Conservation (phyloP, 192 early-diverging fungal species). For the Rhizoclosmatium sp. region DNA sequence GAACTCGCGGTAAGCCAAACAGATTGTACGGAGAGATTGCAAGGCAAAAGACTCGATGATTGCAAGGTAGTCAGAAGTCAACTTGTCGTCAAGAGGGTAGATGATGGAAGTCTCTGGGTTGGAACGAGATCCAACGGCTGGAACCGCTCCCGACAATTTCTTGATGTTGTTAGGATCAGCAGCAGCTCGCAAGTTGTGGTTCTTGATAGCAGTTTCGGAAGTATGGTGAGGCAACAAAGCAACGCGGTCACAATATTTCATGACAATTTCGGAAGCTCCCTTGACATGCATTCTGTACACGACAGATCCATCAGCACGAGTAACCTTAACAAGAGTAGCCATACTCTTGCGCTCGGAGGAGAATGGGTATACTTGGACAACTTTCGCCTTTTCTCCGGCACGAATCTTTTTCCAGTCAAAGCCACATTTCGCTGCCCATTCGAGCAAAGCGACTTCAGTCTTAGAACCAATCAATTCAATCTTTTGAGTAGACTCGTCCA, state of each 20-base stretch:
- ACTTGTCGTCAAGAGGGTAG: conserved; percentile 23
- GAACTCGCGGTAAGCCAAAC: conserved; percentile 70
- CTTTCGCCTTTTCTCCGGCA: conserved; percentile 49
- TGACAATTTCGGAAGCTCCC: conserved; percentile 70
- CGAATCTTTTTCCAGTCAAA: conserved; percentile 72
- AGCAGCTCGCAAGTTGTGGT: conserved; percentile 30
- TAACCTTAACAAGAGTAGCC: conserved; percentile 79
- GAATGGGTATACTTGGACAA: conserved; percentile 86
- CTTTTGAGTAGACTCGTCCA: conserved; percentile 25
- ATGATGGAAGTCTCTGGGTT: conserved; percentile 24
- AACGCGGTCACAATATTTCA: conserved; percentile 34
- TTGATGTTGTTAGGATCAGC: conserved; percentile 32
- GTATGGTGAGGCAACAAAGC: conserved; percentile 18
- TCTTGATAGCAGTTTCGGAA: conserved; percentile 64
- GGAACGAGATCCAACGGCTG: conserved; percentile 20
- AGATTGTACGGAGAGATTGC: conserved; percentile 89
- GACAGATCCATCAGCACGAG: conserved; percentile 25
- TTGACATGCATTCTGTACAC: conserved; percentile 84
- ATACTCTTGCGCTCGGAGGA: conserved; percentile 92
- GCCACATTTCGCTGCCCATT: conserved; percentile 75
- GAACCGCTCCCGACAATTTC: background rate
- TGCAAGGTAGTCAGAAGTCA: conserved; percentile 30
- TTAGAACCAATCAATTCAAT: conserved; percentile 83
- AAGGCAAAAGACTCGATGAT: conserved; percentile 77
- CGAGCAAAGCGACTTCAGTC: conserved; percentile 93